A percentile compares a stretch with the other conserved stretches of the same genome.
phyloP scores from a whole-genome alignment of 495 filamentous ascomycete species.

The Talaromyces trachyspermus region DNA sequence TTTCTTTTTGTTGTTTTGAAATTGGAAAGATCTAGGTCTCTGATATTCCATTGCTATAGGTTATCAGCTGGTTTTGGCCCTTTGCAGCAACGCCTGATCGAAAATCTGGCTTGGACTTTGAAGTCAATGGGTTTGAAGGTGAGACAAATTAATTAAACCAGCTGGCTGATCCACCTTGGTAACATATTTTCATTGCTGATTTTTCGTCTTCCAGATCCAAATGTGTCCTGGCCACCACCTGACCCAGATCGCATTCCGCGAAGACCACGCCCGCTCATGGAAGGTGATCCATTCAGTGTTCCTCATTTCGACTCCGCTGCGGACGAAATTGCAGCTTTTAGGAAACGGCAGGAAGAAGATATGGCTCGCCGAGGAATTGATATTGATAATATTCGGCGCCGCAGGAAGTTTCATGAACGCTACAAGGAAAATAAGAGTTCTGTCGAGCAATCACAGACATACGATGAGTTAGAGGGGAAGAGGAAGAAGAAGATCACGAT shows the following conservation, averaged over 20 bases:
- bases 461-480: conserved; percentile 19
- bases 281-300: conserved; percentile 25
- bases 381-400: conserved; percentile 28
- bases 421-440: conserved; percentile 17
- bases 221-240: conserved; percentile 72
- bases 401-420: conserved; percentile 45
- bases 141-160: too few species aligned
- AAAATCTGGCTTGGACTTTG: conserved; percentile 56
- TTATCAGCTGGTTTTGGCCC: conserved; percentile 59
- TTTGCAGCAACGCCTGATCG: conserved; percentile 48
- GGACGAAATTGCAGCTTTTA: conserved; percentile 49
- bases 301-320: conserved; percentile 26
- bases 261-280: conserved; percentile 22
- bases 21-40: too few species aligned
- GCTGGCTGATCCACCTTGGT: too few species aligned
- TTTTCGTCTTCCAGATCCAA: conserved; percentile 30
- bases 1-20: too few species aligned
- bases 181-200: background rate
- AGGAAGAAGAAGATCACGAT: conserved; percentile 29
- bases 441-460: conserved; percentile 34
- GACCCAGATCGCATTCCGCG: conserved; percentile 76
- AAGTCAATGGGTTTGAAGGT: conserved; percentile 86
- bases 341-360: conserved; percentile 49
- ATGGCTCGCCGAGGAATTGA: conserved; percentile 27
- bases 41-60: conserved; percentile 18